Base-by-base conservation (phyloP, 345 rosid species). In the Bruguiera gymnorhiza region DNA sequence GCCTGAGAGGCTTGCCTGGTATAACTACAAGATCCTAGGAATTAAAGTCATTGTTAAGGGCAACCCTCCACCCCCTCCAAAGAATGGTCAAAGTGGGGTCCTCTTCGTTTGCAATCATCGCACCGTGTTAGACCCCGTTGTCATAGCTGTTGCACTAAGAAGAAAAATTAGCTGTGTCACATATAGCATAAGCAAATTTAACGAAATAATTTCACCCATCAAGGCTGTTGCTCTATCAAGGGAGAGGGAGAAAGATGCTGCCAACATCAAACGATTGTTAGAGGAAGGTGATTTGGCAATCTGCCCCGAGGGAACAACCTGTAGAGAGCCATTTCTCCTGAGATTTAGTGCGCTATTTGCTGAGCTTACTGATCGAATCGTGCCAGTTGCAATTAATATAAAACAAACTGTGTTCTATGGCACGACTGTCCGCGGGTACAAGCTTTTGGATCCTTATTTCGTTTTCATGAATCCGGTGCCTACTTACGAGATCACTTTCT, bases 251-350 rank as follows among this genome's bases (percentile, higher is more conserved):
- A 85, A 65, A 73, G 99, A 95, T 26, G 97, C 99, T 0, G 89
- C 75, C 0, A 76, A 88, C 65, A 95, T 95, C 64, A 89, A 88
- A 73, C 80, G 81, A 27, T 79, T 95, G 31, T 84, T 95, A 0
- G 85, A 89, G 66, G 97, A 95, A 77, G 99, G 99, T 0, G 99
- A 95, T 69, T 67, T 95, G 65, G 96, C 92, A 55, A 86, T 95
- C 3, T 95, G 99, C 74, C 97, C 98, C 0, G 99, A 95, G 65
- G 99, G 99, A 27, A 95, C 99, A 2, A 95, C 99, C 0, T 92
- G 99, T 26, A 82, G 99, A 1, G 98, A 95, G 66, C 96, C 99
- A 7, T 95, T 90, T 73, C 84, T 95, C 2, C 71, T 95, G 27
- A 73, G 99, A 69, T 95, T 95, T 74, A 95, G 98, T 58, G 97